Base-by-base conservation (phyloP, 2,329 filamentous ascomycete species). In the Zalaria obscura region DNA sequence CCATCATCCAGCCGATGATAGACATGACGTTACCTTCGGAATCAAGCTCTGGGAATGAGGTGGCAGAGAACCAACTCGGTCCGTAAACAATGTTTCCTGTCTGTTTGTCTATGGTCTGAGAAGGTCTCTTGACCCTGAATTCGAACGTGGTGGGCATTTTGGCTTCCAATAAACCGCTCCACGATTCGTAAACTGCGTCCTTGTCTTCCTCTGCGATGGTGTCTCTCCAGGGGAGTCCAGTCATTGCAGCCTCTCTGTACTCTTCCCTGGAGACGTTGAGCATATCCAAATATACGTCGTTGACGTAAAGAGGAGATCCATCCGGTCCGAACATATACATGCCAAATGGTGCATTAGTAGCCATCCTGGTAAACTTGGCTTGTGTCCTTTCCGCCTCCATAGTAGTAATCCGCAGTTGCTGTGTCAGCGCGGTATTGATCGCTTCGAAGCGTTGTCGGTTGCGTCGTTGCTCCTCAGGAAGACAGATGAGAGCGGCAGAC, bases 281-380 rank as follows among this genome's bases (percentile, higher is more conserved):
- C 35, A 64, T 54, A 1, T 60, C 55, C 27, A 53, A 55, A 52
- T 62, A 67, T 3, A 55, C 51, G 36, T 65, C 55, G 38, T 67
- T 67, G 5, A 60, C 52, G 44, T 66, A 64, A 0, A 60, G 50
- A 9, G 60, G 58, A 5, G 47, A 48, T 2, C 64, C 62, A 11
- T 52, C 41, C 4, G 53, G 43, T 11, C 18, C 18, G 32, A 61
- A 52, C 31, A 58, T 58, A 39, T 59, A 66, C 40, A 67, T 67
- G 2, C 57, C 63, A 3, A 64, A 53, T 3, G 63, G 61, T 4
- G 59, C 52, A 5, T 57, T 50, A 33, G 60, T 55, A 2, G 63
- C 62, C 47, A 66, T 60, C 4, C 59, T 50, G 11, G 59, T 54
- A 36, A 67, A 65, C 25, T 56, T 53, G 2, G 59, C 54, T 36